Evolutionary conservation across 2,329 filamentous ascomycete genomes (phyloP), one percentile per base, ranked within the genome.

Genomic region (Colletotrichum nymphaeae): DNA sequence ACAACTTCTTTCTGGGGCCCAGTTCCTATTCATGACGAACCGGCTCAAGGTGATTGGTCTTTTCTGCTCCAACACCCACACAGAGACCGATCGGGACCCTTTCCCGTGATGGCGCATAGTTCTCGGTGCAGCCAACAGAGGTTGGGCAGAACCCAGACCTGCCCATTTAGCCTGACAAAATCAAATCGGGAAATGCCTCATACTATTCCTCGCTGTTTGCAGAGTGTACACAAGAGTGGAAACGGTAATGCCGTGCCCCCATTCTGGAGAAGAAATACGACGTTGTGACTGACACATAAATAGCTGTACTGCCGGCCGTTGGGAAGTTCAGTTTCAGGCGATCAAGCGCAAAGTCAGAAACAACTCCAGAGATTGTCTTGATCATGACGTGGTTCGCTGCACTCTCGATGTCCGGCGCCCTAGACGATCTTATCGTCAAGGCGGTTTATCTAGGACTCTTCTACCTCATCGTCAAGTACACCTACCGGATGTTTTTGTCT

Each of bases 401-500:
- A 9, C 14, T 35, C 4, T 14, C 30, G 6, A 6, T 22, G 6
- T n/a, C 55, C 1, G 42, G 19, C 22, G 24, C 28, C 1, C 32
- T 62, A 11, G 24, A 52, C 0, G 46, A 14, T 30, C 14, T 42
- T n/a, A 2, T 28, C 3, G 5, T 28, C 14, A 65, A 60, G 7
- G 4, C 49, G 5, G 1, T 60, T 7, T 71, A n/a, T 32, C 22
- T 32, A 1, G 14, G 52, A 1, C 8, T 30, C 0, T 14, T 64
- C 35, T 73, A 57, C 8, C 5, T 68, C 0, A 30, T 57, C 12
- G 64, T 32, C 26, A 74, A 62, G 28, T 74, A 64, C 30, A 49
- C 35, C 4, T 66, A 73, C 42, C 19, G 73, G 22, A 58, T 60
- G 2, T 42, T 73, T 4, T 16, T 74, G n/a, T 69, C 35, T 19